Evolutionary conservation across 345 rosid genomes (phyloP).

Genomic region (Acer negundo): DNA sequence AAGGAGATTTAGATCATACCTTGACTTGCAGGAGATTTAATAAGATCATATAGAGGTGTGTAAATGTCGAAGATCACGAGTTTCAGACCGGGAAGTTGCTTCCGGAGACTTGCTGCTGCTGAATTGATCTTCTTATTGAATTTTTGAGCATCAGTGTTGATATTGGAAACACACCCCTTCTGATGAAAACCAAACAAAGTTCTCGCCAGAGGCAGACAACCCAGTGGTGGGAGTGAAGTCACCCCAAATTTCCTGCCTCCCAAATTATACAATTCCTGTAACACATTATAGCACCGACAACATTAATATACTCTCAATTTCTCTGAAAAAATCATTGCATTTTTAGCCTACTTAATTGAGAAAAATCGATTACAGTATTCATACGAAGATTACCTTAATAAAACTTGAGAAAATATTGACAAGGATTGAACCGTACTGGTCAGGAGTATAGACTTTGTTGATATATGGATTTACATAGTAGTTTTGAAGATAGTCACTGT

Average conservation of each 20-base stretch:
- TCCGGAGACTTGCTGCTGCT: conserved; percentile 59
- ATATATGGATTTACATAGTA: conserved; percentile 79
- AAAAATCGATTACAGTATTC: background rate
- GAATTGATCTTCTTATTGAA: conserved; percentile 76
- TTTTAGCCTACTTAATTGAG: background rate
- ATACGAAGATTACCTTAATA: conserved; percentile 43
- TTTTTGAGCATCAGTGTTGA: conserved; percentile 71
- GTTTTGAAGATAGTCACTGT: conserved; percentile 86
- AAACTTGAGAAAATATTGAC: conserved; percentile 53
- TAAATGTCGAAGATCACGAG: conserved; percentile 83
- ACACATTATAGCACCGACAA: background rate
- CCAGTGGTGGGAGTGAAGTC: conserved; percentile 88
- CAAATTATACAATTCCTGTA: conserved; percentile 55
- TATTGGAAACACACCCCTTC: conserved; percentile 60
- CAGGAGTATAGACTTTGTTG: conserved; percentile 57
- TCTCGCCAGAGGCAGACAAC: conserved; percentile 83
- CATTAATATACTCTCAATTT: background rate
- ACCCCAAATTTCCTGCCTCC: conserved; percentile 92
- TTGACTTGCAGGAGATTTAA: conserved; percentile 55
- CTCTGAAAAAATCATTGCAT: background rate
- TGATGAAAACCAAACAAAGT: conserved; percentile 69
- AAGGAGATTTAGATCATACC: conserved; percentile 38
- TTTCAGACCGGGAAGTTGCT: conserved; percentile 68
- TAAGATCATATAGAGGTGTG: conserved; percentile 63
- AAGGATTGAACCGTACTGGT: conserved; percentile 66